Evolutionary conservation across 1,284 basidiomycete species (phyloP), one percentile per base, ranked within the genome.

Genomic region (Sutorius eximius): DNA sequence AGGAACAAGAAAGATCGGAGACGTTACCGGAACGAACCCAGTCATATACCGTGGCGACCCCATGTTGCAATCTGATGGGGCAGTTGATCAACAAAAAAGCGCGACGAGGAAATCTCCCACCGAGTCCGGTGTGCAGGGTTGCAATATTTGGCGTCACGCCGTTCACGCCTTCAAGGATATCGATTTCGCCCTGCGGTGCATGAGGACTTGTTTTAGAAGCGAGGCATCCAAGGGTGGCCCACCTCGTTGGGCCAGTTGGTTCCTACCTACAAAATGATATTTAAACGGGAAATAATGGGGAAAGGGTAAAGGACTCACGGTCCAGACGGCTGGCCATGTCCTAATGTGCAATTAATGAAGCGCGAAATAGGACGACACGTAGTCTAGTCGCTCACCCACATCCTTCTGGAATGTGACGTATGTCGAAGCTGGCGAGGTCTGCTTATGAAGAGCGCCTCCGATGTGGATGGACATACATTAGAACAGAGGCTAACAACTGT

Each of bases 151-250:
- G 60, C 13, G 42, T 15, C 42, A 61, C 22, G 18, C 54, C 45
- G 27, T 70, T 66, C 22, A 69, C 65, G 46, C 59, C 69, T 49
- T 73, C 71, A 34, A 73, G 52, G 55, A 74, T 67, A 52, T 74
- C 71, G 34, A 74, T 59, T 54, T 74, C 71, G 38, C 71, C 70
- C 57, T 64, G 16, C 12, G 1, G 9, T 16, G n/a, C 15, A n/a
- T 32, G 46, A 53, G 22, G 43, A n/a, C 38, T 15, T 36, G 15
- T 20, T 20, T 16, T 1, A 13, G 29, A 33, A 16, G 16, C 22
- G 33, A 58, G 34, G 7, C 12, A 41, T 32, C 4, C 13, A 29
- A 18, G 32, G 11, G 38, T 30, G 33, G 34, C 45, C 0, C 38
- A 51, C 65, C 16, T 56, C n/a, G 24, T 57, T 50, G 7, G 65